Conservation (phyloP, 148 eudicot genomes). For the Cornus controversa region DNA sequence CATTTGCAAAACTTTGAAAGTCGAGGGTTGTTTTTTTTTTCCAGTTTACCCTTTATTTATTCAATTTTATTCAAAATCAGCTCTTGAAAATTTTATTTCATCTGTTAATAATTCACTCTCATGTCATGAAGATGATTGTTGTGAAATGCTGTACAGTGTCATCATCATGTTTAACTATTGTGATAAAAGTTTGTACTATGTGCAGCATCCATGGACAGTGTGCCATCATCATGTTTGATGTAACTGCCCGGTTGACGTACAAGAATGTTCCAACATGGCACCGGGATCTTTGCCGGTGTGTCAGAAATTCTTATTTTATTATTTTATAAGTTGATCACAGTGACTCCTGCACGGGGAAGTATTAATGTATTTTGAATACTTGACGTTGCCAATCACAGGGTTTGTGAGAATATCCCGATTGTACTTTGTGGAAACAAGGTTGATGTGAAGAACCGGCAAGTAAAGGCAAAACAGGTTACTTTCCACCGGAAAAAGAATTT, state of each 20-base stretch:
- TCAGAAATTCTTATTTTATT: neutral
- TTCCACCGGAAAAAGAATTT: conserved; percentile 53
- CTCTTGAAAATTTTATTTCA: no score
- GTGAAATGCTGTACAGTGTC: no score
- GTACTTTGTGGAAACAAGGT: conserved; percentile 13
- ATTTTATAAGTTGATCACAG: neutral
- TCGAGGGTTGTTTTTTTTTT: no score
- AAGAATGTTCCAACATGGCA: conserved; percentile 61
- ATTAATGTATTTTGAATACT: neutral
- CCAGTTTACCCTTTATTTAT: no score
- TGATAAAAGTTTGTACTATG: neutral
- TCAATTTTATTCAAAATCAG: no score
- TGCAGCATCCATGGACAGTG: conserved; percentile 53
- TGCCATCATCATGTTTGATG: conserved; percentile 30
- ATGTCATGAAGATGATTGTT: no score
- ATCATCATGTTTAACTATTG: neutral
- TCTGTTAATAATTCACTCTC: no score
- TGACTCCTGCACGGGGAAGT: neutral
- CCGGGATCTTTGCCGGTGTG: conserved; percentile 48
- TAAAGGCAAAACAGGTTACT: conserved; percentile 48
- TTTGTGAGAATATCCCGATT: conserved; percentile 53
- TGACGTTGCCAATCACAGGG: conserved; percentile 20
- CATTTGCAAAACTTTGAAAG: no score
- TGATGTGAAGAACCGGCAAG: conserved; percentile 58
- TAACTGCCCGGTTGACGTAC: no score